Base-by-base conservation (phyloP, 306 rosid species). In the Mimosa bimucronata region DNA sequence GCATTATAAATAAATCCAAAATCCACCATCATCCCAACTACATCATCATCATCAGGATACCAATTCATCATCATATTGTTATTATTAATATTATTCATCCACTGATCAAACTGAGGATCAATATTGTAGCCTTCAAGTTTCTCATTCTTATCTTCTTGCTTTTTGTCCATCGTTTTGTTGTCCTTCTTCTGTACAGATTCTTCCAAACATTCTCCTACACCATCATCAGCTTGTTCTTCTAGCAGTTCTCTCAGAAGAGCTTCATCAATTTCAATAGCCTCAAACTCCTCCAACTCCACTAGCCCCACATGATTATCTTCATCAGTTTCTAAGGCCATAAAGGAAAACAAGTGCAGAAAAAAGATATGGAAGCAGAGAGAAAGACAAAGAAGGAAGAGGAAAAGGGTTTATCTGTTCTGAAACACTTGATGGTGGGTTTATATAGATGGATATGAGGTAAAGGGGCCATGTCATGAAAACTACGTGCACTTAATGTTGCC, bases 211-310 rank as follows among this genome's bases (percentile, higher is more conserved):
- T 34, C 38, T 34, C 1, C 38, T 34, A 34, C 38, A 34, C 38
- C 38, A 34, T 23, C 44, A 29, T 8, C 55, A 34, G 86, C 91
- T 53, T 89, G 85, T 3, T 7, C 55, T 41, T 89, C 86, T 3
- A 89, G 87, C 83, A 91, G 65, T 58, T 89, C 91, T 70, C 91
- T 82, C 3, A 91, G 86, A 73, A 91, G 83, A 62, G 83, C 87
- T 23, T 71, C 93, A 73, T 91, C 96, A 11, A 84, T 84, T 77
- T 91, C 96, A 71, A 84, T 48, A 42, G 48, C 90, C 77, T 89
- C 90, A 66, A 84, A 86, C 66, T 88, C 82, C 53, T 79, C 96
- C 58, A 91, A 75, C 31, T 81, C 93, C 60, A 38, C 82, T 38
- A 73, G 61, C 61, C 21, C 86, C 70, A 79, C 57, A 48, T 79